These are phyloP conservation scores for Eruca vesicaria DNA, from an alignment of 441 rosid species.

Conservation along the genomic window DNA sequence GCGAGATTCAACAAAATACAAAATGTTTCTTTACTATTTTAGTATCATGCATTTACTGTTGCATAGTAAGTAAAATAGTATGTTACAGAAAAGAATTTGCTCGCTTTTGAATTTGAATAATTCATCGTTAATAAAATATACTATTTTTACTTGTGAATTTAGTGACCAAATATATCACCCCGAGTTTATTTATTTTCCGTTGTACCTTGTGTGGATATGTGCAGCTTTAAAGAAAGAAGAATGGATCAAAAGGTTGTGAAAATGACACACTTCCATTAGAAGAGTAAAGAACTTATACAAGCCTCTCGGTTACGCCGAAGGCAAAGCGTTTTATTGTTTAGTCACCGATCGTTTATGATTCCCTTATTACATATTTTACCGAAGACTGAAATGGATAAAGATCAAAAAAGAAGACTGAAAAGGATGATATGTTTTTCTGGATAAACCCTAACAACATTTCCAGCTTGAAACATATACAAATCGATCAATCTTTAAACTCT, in stretches of 20 bases:
- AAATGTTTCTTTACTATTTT: neutral
- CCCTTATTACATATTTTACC: neutral
- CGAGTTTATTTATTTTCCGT: neutral
- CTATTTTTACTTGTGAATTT: neutral
- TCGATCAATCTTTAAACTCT: neutral
- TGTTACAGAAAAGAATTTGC: slow-evolving; percentile 11
- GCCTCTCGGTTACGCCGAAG: neutral
- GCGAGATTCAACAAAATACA: slow-evolving; percentile 6
- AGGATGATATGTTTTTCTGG: neutral
- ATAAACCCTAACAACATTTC: neutral
- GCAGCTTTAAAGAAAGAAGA: slow-evolving; percentile 6
- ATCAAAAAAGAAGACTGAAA: neutral
- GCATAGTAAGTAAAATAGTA: slow-evolving; percentile 27
- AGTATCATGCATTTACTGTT: slow-evolving; percentile 15
- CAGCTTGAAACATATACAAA: neutral
- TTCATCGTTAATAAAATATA: neutral
- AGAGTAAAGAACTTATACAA: neutral
- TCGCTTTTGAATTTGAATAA: neutral
- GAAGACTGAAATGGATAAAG: neutral
- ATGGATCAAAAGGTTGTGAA: slow-evolving; percentile 30
- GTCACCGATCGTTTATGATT: neutral
- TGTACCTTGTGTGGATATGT: neutral
- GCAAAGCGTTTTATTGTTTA: neutral
- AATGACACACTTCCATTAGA: slow-evolving; percentile 27
- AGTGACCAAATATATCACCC: neutral